Base-by-base conservation (phyloP, 2,329 filamentous ascomycete genomes). In the Podosphaera fusca region DNA sequence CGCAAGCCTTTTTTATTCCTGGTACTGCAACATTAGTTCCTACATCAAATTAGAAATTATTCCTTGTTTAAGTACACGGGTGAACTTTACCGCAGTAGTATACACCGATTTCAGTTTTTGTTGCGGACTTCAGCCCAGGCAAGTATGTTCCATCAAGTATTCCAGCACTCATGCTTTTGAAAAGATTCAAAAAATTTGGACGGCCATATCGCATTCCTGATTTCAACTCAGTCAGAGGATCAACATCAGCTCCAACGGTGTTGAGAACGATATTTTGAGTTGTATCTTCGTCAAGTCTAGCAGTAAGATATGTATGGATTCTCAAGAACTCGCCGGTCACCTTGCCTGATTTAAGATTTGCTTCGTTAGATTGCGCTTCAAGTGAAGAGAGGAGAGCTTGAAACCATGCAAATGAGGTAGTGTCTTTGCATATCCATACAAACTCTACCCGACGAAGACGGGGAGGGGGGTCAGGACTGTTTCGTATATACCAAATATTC, bases 361-460 rank as follows among this genome's bases (percentile, higher is more conserved):
- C 81, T 64, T 82, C 78, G 59, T 79, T 76, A 55, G 84, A 89
- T 68, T 98, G 92, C 40, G 82, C 76, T 70, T 98, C 92, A 30
- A 98, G 83, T 0, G 87, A 94, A 0, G 85, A 86, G 14, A 98
- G 78, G 0, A 98, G 80, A 1, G 85, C 88, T 69, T 98, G 92
- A 75, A 98, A 96, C 92, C 92, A 98, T 72, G 96, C 92, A 66
- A 98, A 98, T 0, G 89, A 95, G 38, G 80, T 85, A 0, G 89
- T 95, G 67, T 95, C 89, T 69, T 86, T 92, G 77, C 90, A 95
- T 55, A 96, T 84, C 92, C 92, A 98, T 73, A 98, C 94, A 71
- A 98, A 98, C 70, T 98, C 92, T 36, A 98, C 90, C 69, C 92
- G 84, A 59, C 88, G 85, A 52, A 98, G 82, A 67, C 90, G 86